phyloP scores from a whole-genome alignment of 2,329 filamentous ascomycete species.

The Cytospora piceicola region DNA sequence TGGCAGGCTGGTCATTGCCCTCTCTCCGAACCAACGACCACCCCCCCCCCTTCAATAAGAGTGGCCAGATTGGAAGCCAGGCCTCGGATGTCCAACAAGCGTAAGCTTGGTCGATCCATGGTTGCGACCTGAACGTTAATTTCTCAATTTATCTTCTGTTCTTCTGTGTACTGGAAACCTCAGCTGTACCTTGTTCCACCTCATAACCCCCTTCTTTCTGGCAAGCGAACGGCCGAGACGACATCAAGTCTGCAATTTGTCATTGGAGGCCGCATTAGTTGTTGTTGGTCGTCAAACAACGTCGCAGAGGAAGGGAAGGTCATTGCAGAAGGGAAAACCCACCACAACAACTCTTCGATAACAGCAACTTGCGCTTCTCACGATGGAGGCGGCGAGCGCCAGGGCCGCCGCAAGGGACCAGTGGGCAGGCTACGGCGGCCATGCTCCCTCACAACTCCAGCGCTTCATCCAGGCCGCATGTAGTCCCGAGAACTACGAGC shows the following conservation, averaged over 20 bases:
- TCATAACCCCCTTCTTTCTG: too few species aligned
- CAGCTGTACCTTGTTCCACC: too few species aligned
- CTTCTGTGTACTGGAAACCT: too few species aligned
- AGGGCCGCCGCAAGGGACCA: constrained; percentile 94
- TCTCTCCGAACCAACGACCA: not conserved
- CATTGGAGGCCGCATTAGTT: too few species aligned
- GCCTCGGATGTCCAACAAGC: not conserved
- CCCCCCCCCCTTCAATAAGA: not conserved
- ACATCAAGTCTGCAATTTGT: too few species aligned
- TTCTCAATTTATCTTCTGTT: too few species aligned
- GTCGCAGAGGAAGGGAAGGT: too few species aligned
- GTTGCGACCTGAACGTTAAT: too few species aligned
- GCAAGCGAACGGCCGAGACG: too few species aligned
- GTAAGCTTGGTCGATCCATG: too few species aligned
- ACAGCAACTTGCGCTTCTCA: constrained; percentile 35
- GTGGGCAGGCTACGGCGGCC: constrained; percentile 78
- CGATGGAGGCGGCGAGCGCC: constrained; percentile 93
- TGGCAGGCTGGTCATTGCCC: not conserved
- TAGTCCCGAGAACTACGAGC: constrained; percentile 96
- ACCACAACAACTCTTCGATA: not conserved
- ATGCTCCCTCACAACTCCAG: constrained; percentile 81
- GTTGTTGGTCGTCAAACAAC: too few species aligned
- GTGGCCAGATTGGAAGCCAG: not conserved
- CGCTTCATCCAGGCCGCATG: constrained; percentile 96
- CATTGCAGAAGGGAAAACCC: not conserved